Evolutionary conservation across 768 basidiomycete genomes (phyloP), one percentile per base, ranked within the genome.

Genomic region (Rossbeevera mucosa): DNA sequence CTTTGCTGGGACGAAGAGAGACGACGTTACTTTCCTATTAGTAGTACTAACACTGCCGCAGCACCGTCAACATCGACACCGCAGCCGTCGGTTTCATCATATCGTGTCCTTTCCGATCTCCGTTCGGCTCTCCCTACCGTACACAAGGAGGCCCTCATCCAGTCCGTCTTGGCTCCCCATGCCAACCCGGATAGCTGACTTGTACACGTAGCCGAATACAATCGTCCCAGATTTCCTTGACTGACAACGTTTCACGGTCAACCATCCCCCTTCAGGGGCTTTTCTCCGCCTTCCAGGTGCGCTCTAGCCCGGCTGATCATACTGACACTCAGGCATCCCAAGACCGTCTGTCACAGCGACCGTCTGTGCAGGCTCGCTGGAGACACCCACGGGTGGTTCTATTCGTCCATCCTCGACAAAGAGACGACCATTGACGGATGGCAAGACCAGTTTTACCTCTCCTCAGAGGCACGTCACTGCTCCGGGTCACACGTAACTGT

Each of bases 1-100:
- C 66, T 83, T 47, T 80, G 78, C 61, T 85, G 76, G 70, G 81
- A 85, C 59, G 61, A 70, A 53, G 61, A 62, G 29, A 69, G 64
- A 50, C 77, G 79, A 36, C 75, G 83, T 9, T 85, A 85, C 63
- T 85, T 83, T n/a, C n/a, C n/a, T n/a, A n/a, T n/a, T n/a, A n/a
- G n/a, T n/a, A n/a, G n/a, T n/a, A n/a, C n/a, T n/a, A n/a, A n/a
- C n/a, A n/a, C n/a, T n/a, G 1, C 31, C 7, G 8, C 31, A 30
- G 28, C 31, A 8, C 22, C 13, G 11, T n/a, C n/a, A n/a, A n/a
- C n/a, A n/a, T n/a, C n/a, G n/a, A n/a, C n/a, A n/a, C n/a, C n/a
- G n/a, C n/a, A n/a, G n/a, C n/a, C n/a, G n/a, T n/a, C n/a, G n/a
- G n/a, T n/a, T n/a, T n/a, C n/a, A n/a, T n/a, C 28, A 9, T 28